Evolutionary conservation across 2,329 filamentous ascomycete genomes (phyloP), one percentile per base, ranked within the genome.

Genomic region (Colletotrichum sp.): DNA sequence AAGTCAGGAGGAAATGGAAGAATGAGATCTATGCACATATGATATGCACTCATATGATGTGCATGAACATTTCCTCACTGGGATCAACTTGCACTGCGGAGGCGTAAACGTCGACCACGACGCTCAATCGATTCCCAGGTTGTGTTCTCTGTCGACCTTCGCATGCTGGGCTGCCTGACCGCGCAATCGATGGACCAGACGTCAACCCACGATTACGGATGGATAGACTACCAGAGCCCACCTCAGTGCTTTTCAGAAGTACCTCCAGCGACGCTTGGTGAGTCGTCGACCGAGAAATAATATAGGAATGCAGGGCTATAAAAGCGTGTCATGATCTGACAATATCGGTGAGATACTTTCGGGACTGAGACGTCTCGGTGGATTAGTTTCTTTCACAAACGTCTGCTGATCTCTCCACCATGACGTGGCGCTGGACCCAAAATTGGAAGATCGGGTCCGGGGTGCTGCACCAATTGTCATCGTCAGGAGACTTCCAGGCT

Each of bases 211-310:
- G 5, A n/a, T 4, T 6, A 12, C 7, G 3, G 44, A 52, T 21
- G n/a, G 4, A 52, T 7, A 2, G 5, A 39, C 18, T 13, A 21
- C 44, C 18, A 2, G 18, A 52, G n/a, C n/a, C 44, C 44, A 21
- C 44, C n/a, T 21, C 10, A 5, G 44, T 21, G n/a, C 44, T 21
- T 2, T 13, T 21, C 4, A 8, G 12, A 21, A 6, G n/a, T 52
- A 13, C 18, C 44, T 21, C 8, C 6, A 6, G 10, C n/a, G 44
- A 52, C 44, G 10, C 10, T 5, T 13, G 5, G n/a, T 4, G 44
- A 7, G 2, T 52, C 2, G 6, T 21, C 10, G 3, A 4, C 44
- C n/a, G 5, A 3, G n/a, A n/a, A 21, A 8, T 5, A 21, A 3
- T 3, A 12, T 7, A 21, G 10, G 12, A 52, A 3, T 12, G 10